Evolutionary conservation across 257 asterid genomes (phyloP), one percentile per base, ranked within the genome.

Genomic region (Thymus mandschuricus): DNA sequence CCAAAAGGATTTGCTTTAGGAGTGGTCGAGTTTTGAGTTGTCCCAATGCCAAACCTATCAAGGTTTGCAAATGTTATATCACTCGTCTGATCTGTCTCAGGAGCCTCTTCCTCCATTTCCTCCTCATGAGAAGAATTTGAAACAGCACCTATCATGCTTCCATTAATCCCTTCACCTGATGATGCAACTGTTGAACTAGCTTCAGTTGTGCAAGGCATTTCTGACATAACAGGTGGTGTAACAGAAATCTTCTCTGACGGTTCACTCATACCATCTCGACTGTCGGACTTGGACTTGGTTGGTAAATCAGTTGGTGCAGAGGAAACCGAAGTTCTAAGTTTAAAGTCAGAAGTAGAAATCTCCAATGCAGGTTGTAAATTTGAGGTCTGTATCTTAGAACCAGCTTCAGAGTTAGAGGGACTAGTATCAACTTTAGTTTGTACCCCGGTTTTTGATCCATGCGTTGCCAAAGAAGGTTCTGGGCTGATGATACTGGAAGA

Each of bases 101-200:
- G 93, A 66, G 95, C 92, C 76, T 92, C 99, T 81, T 95, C 99
- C 78, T 94, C 99, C 99, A 95, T 95, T 79, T 89, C 98, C 85
- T 95, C 99, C 83, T 92, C 97, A 28, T 83, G 78, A 64, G 84
- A 75, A 69, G 74, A 85, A 82, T 78, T 78, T 55, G 82, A 79
- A 59, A 71, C 68, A 8, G 33, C 82, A 72, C 15, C 79, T 60
- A 73, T 84, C 40, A 61, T 84, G 69, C 68, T 78, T 60, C 72
- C 80, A 71, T 64, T 44, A 57, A 54, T 69, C 81, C 75, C 88
- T 64, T 79, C 81, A 76, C 71, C 77, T 69, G 86, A 60, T 40
- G 40, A 43, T 45, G 79, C 80, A 71, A 71, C 52, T 61, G 79
- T 27, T 45, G 83, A 68, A 58, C 60, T 77, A 64, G 73, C 70